Base-by-base conservation (phyloP, 345 rosid genomes). In the Hirschfeldia incana region DNA sequence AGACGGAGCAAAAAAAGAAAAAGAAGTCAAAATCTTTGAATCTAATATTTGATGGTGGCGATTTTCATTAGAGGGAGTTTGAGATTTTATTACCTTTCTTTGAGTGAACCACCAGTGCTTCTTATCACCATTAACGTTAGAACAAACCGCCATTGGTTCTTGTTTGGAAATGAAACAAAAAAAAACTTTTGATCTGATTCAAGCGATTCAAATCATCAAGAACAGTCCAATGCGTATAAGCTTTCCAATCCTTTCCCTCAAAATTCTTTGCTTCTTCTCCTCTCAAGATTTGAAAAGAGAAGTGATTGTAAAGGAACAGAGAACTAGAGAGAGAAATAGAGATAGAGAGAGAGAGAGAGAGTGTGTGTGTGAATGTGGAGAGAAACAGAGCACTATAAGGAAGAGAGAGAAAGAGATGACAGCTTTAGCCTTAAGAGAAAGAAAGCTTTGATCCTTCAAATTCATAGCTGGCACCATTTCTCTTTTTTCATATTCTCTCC, bases 31-130 rank as follows among this genome's bases (percentile, higher is more conserved):
- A n/a, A 65, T 17, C 42, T 37, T 53, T 34, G 68, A 53, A 64
- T 42, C 6, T 3, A 75, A 15, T 63, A n/a, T 10, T 65, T 8
- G 51, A 60, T 60, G 42, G 10, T 36, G 42, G 10, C 7, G 34
- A 21, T 66, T 37, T 16, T 46, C 37, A 2, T 6, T 53, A 53
- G 44, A 42, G 33, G 49, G 8, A 6, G 3, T 8, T 57, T 3
- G 28, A 9, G 2, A 29, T 1, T 63, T 6, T 16, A 8, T 60
- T 70, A 90, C 99, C 97, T 89, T 94, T 67, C 95, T 79, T 72
- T 91, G 90, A 81, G 83, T 90, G 76, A 92, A 92, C 99, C 99
- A 95, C 97, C 98, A 93, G 78, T 87, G 94, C 67, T 87, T 91
- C 86, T 84, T 93, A 21, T 91, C 93, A n/a, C 78, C 75, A 80